Conservation (phyloP, 768 basidiomycete genomes). For the Lactarius pseudohatsudake region DNA sequence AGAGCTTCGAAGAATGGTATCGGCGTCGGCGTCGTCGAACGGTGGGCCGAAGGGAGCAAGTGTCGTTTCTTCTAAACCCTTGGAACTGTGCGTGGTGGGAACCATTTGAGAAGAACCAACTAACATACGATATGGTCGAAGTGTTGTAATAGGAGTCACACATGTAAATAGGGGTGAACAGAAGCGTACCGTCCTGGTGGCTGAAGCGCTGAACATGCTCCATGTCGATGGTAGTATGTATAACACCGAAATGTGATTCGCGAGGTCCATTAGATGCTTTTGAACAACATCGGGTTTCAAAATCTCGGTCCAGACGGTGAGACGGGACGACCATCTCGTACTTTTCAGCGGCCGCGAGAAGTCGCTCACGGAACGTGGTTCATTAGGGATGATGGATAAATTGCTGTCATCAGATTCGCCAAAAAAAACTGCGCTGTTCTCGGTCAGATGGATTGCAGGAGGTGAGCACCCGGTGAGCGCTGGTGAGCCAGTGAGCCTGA, state of each 20-base stretch:
- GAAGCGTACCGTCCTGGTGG: too few relatives aligned
- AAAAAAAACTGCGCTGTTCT: neutral
- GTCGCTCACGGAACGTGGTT: neutral
- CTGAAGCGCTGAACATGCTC: too few relatives aligned
- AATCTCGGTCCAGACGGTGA: neutral
- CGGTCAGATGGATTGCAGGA: neutral
- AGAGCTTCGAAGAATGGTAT: slow-evolving; percentile 8
- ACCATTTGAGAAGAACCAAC: too few relatives aligned
- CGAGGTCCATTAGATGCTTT: neutral
- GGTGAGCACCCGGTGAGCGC: too few relatives aligned
- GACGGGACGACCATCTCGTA: neutral
- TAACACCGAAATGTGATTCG: too few relatives aligned
- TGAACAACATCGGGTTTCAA: neutral
- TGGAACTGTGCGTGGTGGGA: too few relatives aligned
- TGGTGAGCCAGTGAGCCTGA: too few relatives aligned
- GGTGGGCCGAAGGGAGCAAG: neutral
- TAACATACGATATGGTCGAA: too few relatives aligned
- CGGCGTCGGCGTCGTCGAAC: neutral
- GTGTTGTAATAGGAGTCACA: neutral
- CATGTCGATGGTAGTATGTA: too few relatives aligned
- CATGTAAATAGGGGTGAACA: neutral
- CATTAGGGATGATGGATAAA: too few relatives aligned
- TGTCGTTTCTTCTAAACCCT: neutral
- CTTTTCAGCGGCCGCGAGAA: neutral
- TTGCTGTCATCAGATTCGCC: neutral